Percentiles rank a stretch among this genome's conserved stretches.
Conservation (phyloP, 306 rosid species). For the Rosa rugosa region DNA sequence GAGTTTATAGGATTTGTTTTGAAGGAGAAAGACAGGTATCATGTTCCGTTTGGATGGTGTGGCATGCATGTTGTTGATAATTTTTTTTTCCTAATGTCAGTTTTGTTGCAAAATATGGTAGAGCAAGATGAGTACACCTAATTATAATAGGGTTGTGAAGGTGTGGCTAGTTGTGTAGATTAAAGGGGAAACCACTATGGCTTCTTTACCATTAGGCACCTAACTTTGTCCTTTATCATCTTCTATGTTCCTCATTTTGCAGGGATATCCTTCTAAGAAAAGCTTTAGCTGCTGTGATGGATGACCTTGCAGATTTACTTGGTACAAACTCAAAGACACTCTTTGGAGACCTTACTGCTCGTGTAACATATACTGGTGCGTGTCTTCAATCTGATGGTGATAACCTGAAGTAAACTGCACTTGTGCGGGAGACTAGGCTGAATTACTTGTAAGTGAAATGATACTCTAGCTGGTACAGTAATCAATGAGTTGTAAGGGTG, state of each 20-base stretch:
- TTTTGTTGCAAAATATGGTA: too few relatives aligned
- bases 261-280: conserved; percentile 34
- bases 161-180: too few relatives aligned
- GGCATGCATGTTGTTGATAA: too few relatives aligned
- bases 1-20: conserved; percentile 33
- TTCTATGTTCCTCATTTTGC: conserved; percentile 1
- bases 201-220: too few relatives aligned
- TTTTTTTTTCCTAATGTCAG: not conserved
- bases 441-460: not conserved
- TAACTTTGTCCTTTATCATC: too few relatives aligned
- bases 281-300: conserved; percentile 34
- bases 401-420: conserved; percentile 28
- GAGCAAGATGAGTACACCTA: too few relatives aligned
- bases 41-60: too few relatives aligned
- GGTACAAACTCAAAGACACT: conserved; percentile 22
- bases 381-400: conserved; percentile 33
- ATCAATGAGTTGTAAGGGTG: not conserved
- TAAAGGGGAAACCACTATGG: too few relatives aligned
- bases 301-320: conserved; percentile 35
- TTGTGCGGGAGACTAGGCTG: conserved; percentile 21
- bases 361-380: conserved; percentile 21
- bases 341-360: conserved; percentile 18
- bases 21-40: conserved; percentile 24
- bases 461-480: too few relatives aligned
- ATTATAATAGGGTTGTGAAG: too few relatives aligned